phyloP scores from a whole-genome alignment of 1,284 basidiomycete genomes.

The Melanopsichium pennsylvanicum region DNA sequence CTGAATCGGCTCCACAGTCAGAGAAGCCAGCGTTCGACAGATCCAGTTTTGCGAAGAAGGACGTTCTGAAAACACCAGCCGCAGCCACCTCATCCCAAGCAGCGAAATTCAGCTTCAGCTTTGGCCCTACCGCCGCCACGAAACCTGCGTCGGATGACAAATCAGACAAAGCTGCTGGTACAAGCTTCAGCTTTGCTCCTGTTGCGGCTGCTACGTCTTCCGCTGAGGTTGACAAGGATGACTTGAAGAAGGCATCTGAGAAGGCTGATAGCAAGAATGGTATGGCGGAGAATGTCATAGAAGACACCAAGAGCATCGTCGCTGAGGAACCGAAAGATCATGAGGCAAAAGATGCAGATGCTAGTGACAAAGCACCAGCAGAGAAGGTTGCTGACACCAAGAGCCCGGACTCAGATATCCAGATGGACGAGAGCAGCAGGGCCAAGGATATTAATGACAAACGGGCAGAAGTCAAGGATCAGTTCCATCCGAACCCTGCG shows the following conservation, averaged over 20 bases:
- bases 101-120: neutral
- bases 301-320: neutral
- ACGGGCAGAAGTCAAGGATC: conserved; percentile 10
- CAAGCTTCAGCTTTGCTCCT: conserved; percentile 20
- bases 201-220: neutral
- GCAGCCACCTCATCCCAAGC: neutral
- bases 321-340: neutral
- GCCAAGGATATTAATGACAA: neutral
- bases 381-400: too few species aligned
- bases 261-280: neutral
- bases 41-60: conserved; percentile 15
- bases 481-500: conserved; percentile 11
- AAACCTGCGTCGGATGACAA: too few species aligned
- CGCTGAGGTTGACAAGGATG: conserved; percentile 1
- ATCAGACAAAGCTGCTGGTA: neutral
- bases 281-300: neutral
- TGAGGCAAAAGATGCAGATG: neutral
- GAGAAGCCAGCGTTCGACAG: conserved; percentile 2
- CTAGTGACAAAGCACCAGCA: too few species aligned
- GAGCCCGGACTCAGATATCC: too few species aligned
- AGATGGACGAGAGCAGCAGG: too few species aligned
- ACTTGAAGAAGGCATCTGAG: neutral
- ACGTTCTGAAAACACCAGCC: neutral
- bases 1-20: neutral
- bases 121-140: too few species aligned